phyloP scores from a whole-genome alignment of 1,284 basidiomycete genomes.

The Sporisorium sorghi region DNA sequence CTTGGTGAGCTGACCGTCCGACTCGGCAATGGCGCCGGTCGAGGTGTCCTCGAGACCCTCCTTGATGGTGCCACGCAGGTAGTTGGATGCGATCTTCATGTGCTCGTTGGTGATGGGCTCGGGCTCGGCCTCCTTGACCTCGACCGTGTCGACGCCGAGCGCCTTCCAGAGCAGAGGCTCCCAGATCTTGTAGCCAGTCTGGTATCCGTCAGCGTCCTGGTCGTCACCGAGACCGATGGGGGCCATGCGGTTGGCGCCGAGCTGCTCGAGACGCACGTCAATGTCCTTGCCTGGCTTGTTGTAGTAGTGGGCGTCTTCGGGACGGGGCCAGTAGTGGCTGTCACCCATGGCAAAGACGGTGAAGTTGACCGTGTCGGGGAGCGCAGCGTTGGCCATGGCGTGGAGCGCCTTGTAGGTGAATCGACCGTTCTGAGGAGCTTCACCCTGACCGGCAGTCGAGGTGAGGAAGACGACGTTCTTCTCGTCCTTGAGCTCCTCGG shows the following conservation, averaged over 20 bases:
- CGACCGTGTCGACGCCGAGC: conserved; percentile 88
- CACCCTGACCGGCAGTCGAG: conserved; percentile 98
- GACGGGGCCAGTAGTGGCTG: conserved; percentile 98
- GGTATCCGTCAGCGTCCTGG: conserved; percentile 94
- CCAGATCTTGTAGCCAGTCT: conserved; percentile 96
- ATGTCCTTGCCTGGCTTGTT: conserved; percentile 97
- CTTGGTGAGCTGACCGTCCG: conserved; percentile 95
- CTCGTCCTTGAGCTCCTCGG: conserved; percentile 74
- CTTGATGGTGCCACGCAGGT: conserved; percentile 91
- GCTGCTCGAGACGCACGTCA: conserved; percentile 74
- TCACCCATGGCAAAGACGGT: conserved; percentile 96
- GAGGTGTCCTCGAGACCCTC: conserved; percentile 86
- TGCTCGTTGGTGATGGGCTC: conserved; percentile 99
- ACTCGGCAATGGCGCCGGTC: conserved; percentile 88
- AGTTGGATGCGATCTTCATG: conserved; percentile 96
- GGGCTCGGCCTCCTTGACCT: conserved; percentile 90
- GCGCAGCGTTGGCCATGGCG: conserved; percentile 70
- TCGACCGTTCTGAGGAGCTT: conserved; percentile 95
- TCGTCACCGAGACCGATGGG: conserved; percentile 87
- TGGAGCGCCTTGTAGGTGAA: conserved; percentile 83
- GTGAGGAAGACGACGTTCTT: conserved; percentile 86
- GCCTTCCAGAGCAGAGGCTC: conserved; percentile 93
- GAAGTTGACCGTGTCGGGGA: conserved; percentile 58
- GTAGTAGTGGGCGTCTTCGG: conserved; percentile 96
- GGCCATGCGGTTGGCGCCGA: conserved; percentile 63